Base-by-base conservation (phyloP, 2,329 filamentous ascomycete genomes). In the Anisogramma anomala region DNA sequence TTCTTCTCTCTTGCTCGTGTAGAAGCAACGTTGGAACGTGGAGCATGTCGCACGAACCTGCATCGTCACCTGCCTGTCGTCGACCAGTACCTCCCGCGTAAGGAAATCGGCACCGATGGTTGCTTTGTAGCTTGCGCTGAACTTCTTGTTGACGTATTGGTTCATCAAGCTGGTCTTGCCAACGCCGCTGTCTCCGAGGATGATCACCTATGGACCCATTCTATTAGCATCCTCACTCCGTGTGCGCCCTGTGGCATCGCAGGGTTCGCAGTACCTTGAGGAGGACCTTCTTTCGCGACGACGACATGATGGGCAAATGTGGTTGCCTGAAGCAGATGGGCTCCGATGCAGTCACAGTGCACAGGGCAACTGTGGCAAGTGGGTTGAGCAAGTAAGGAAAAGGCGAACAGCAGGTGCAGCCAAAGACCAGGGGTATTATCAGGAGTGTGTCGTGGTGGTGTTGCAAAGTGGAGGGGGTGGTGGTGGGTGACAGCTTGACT, bases 131-230 rank as follows among this genome's bases (percentile, higher is more conserved):
- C 88, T 95, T 53, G 88, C 89, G 62, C 88, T 95, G 72, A 98
- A 98, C 65, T 98, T 96, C 71, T 98, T 98, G 74, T 98, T 98
- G 76, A 98, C 91, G 84, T 96, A 98, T 96, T 98, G 91, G 70
- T 98, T 98, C 91, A 98, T 98, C 77, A 98, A 79, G 66, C 87
- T 95, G 48, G 91, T 98, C 76, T 98, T 98, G 63, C 91, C 91
- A 49, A 98, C 91, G 68, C 91, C 91, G 65, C 89, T 96, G 65
- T 98, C 91, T 55, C 91, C 91, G 54, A 98, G 81, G 67, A 98
- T 96, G 58, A 98, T 98, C 58, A 98, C 88, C 89, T 96, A 56
- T 33, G 50, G 39, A 18, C 10, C 25, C 25, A 20, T 15, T 31
- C 27, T n/a, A 35, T 51, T 27, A 49, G 17, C n/a, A 33, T 13